Conservation (phyloP, 2,329 filamentous ascomycete species). For the Cadophora gregata region DNA sequence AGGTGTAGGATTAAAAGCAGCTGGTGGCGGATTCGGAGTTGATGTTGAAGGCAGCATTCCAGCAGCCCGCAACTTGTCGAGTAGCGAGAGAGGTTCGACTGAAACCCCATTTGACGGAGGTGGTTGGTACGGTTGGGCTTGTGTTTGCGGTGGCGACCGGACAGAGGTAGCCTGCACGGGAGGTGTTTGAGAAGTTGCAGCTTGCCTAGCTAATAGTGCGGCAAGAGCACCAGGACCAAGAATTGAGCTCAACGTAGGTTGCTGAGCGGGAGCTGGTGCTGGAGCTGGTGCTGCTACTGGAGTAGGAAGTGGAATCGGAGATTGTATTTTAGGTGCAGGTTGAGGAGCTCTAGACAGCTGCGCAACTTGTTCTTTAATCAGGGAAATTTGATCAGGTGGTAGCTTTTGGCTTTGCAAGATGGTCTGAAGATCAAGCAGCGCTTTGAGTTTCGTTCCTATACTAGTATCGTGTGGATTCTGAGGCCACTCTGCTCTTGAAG, state of each 20-base stretch:
- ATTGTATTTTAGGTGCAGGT: constrained; percentile 44
- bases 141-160: constrained; percentile 56
- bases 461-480: constrained; percentile 77
- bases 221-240: constrained; percentile 54
- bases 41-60: constrained; percentile 64
- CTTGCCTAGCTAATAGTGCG: constrained; percentile 60
- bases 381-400: constrained; percentile 79
- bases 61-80: constrained; percentile 71
- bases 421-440: constrained; percentile 82
- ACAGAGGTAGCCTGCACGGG: constrained; percentile 49
- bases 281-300: constrained; percentile 34
- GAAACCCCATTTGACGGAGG: constrained; percentile 44
- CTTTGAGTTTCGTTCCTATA: constrained; percentile 80
- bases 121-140: constrained; percentile 46
- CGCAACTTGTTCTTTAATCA: constrained; percentile 85
- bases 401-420: constrained; percentile 80
- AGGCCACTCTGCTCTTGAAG: constrained; percentile 75
- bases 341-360: constrained; percentile 58
- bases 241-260: constrained; percentile 59
- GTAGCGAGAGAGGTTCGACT: constrained; percentile 56
- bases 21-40: constrained; percentile 43
- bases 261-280: constrained; percentile 38
- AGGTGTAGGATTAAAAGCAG: constrained; percentile 45
- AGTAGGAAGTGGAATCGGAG: constrained; percentile 42
- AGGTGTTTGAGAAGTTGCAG: constrained; percentile 56